Conservation (phyloP, 768 basidiomycete species). For the Xerocomellus amylosporus region DNA sequence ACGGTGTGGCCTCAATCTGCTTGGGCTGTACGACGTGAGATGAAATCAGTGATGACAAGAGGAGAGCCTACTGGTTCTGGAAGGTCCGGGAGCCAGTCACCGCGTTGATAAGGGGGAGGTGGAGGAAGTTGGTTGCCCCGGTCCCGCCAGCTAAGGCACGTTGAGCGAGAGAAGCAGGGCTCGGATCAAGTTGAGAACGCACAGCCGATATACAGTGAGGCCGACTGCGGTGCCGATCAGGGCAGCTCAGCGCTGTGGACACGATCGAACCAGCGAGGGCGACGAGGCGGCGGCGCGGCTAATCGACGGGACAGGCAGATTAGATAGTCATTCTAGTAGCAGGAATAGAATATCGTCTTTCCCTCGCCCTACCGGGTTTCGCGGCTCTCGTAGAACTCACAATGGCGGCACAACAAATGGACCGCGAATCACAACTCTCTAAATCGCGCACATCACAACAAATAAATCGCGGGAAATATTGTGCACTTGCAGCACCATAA, state of each 20-base stretch:
- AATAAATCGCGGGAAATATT: too few species aligned
- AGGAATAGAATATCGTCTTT: too few species aligned
- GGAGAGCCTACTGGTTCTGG: constrained; percentile 33
- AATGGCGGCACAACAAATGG: too few species aligned
- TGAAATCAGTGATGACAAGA: constrained; percentile 1
- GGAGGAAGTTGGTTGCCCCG: constrained; percentile 55
- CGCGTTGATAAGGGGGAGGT: constrained; percentile 67
- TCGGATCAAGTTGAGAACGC: constrained; percentile 32
- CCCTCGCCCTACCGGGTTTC: too few species aligned
- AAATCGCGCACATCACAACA: too few species aligned
- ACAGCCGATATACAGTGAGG: constrained; percentile 84
- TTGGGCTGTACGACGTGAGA: constrained; percentile 25
- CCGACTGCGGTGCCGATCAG: constrained; percentile 86
- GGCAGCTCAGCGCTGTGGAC: constrained; percentile 79
- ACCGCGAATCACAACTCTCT: too few species aligned
- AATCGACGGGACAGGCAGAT: too few species aligned
- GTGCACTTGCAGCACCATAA: constrained; percentile 4
- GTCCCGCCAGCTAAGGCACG: constrained; percentile 63
- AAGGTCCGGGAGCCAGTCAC: constrained; percentile 49
- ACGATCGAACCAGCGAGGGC: constrained; percentile 80
- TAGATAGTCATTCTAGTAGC: too few species aligned
- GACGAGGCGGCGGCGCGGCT: too few species aligned
- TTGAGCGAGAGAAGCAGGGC: constrained; percentile 1
- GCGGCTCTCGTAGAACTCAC: too few species aligned
- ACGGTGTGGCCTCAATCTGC: constrained; percentile 35